Conservation (phyloP, 2,329 filamentous ascomycete genomes). For the Metarhizium guizhouense region DNA sequence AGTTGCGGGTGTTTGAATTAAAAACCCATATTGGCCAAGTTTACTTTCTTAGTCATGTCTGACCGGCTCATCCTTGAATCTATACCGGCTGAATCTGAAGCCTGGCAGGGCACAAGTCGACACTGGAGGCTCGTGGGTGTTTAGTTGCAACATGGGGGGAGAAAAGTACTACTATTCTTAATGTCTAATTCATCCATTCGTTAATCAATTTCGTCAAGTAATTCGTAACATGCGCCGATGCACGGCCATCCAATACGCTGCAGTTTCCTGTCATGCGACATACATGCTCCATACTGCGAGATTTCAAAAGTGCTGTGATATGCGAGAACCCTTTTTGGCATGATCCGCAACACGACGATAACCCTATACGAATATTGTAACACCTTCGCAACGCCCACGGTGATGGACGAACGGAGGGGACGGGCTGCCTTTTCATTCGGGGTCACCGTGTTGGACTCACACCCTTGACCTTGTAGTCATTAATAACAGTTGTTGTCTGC, state of each 20-base stretch:
- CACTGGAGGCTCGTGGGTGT: no score
- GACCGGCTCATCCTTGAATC: no score
- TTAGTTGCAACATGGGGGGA: background rate
- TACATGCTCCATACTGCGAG: background rate
- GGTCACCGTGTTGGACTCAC: background rate
- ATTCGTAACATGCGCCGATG: background rate
- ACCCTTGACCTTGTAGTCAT: background rate
- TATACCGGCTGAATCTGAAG: no score
- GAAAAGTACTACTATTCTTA: background rate
- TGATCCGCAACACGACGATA: background rate
- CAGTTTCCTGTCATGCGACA: background rate
- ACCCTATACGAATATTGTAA: background rate
- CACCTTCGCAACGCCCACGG: background rate
- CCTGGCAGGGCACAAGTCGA: no score
- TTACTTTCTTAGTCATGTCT: no score
- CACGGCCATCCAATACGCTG: background rate
- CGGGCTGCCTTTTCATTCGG: background rate
- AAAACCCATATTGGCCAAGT: no score
- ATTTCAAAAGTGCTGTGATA: background rate
- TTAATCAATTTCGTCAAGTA: no score
- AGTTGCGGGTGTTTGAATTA: no score
- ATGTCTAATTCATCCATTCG: no score
- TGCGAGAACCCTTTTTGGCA: background rate
- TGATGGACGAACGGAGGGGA: background rate
- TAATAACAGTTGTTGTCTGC: background rate